Evolutionary conservation across 2,329 filamentous ascomycete genomes (phyloP), one percentile per base, ranked within the genome.

Genomic region (Colletotrichum higginsianum): DNA sequence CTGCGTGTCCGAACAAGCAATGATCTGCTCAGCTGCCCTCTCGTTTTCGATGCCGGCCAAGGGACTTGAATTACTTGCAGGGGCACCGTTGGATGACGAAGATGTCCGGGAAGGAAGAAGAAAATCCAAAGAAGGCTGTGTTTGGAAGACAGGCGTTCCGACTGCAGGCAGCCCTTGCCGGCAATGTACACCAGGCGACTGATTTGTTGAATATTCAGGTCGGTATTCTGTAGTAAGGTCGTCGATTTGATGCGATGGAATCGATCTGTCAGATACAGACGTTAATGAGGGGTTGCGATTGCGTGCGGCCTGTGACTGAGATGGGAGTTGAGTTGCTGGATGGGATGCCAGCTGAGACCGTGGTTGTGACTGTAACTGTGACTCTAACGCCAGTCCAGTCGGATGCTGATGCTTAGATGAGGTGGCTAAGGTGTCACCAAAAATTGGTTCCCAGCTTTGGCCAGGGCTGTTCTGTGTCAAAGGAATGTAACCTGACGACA

Each of bases 231-330:
- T 26, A 5, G 21, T 47, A 4, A 72, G 30, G 18, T 60, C 60
- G 23, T 72, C 66, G 26, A 69, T 42, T 44, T 72, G 69, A 49
- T 64, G 66, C 18, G 69, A 72, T 26, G 66, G 65, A 23, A 72
- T 64, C 6, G 69, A 60, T 30, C n/a, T 44, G 15, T 72, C 60
- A 12, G 69, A 55, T 18, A 44, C 15, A 23, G 65, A 58, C 6
- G 40, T 46, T 3, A 62, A 57, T 16, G 50, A 30, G 16, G 60
- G 64, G 18, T 64, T 53, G 16, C 58, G 53, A 38, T 69, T 66
- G 13, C 35, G 68, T 13, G n/a, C 23, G 30, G n/a, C 35, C n/a
- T 57, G 68, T 38, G 35, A 38, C 21, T 53, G 65, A 9, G 52
- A 26, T 16, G 40, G 46, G 26, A 40, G 53, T 53, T 47, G 67